Base-by-base conservation (phyloP, 192 early-diverging fungal species). In the Geranomyces variabilis region DNA sequence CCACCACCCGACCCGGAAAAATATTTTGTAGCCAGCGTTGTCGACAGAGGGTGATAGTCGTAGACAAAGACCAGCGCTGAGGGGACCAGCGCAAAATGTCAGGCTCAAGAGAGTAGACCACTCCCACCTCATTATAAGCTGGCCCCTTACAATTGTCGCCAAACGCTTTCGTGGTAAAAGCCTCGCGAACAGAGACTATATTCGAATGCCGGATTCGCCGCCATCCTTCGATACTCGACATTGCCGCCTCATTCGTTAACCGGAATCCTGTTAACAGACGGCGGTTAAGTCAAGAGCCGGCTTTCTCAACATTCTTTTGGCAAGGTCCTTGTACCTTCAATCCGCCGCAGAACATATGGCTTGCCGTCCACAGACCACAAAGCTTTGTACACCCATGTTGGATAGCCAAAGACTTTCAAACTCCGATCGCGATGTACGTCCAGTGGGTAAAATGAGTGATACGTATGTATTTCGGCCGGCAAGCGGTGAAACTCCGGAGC, bases 141-240 rank as follows among this genome's bases (percentile, higher is more conserved):
- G n/a, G n/a, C n/a, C n/a, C n/a, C 81, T 76, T 76, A 92, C 91
- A 95, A 55, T 91, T 86, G 74, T 98, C 96, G 17, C 93, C 94
- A 88, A 98, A 98, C 1, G 93, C 93, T 47, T 90, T 92, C 7
- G 95, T 98, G 0, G 96, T 94, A 72, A 99, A 98, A 26, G 92
- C 97, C 79, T 98, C 96, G 17, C 91, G 84, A 26, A 98, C 83
- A 30, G 90, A 92, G 8, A 94, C 93, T 58, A 98, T 81, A 63
- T 89, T 92, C 13, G 94, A 85, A 73, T 94, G 93, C 44, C 88
- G 81, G 19, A 98, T 86, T 53, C 86, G 70, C 48, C 88, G 83
- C 97, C 97, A 99, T 33, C 59, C 82, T 53, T 98, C 96, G 24
- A 97, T 85, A 5, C 84, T 89, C 15, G 85, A 75, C 80, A 99